Evolutionary conservation across 192 early-diverging fungal genomes (phyloP), one percentile per base, ranked within the genome.

Genomic region (Pecoramyces ruminantium): DNA sequence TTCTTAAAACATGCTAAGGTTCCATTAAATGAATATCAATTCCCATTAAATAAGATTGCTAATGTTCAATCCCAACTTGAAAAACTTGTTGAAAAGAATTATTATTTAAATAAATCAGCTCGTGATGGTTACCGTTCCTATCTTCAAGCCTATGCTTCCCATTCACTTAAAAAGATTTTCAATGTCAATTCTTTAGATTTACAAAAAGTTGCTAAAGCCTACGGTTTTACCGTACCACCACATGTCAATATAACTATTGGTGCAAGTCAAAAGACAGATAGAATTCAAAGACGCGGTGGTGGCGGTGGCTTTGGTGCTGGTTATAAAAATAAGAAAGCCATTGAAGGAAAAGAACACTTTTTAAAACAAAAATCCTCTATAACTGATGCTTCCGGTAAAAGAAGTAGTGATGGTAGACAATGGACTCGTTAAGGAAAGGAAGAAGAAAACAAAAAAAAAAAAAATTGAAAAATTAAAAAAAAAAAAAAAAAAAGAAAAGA

Each of bases 1-100:
- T 99, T 94, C 86, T 88, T 99, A 79, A 99, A 99, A 87, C 96
- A 98, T 84, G 95, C 96, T 84, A 98, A 96, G 86, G 96, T 98
- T 0, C 98, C 97, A 13, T 89, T 99, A 82, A 98, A 98, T 89
- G 98, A 99, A 88, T 99, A 97, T 88, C 94, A 99, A 86, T 98
- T 99, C 89, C 96, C 96, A 77, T 86, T 88, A 2, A 90, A 84
- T 86, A 98, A 98, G 91, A 92, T 98, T 81, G 93, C 97, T 84
- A 98, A 98, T 85, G 94, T 99, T 29, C 96, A 99, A 88, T 89
- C 93, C 79, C 82, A 94, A 88, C 92, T 99, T n/a, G 98, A 99
- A 83, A 92, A 93, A 82, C 90, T 99, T 77, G 91, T 99, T 1
- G 94, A 96, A 83, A 97, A 96, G 88, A 99, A 99, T 87, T 98